Base-by-base conservation (phyloP, 2,329 filamentous ascomycete species). In the Trichoderma pleuroti region DNA sequence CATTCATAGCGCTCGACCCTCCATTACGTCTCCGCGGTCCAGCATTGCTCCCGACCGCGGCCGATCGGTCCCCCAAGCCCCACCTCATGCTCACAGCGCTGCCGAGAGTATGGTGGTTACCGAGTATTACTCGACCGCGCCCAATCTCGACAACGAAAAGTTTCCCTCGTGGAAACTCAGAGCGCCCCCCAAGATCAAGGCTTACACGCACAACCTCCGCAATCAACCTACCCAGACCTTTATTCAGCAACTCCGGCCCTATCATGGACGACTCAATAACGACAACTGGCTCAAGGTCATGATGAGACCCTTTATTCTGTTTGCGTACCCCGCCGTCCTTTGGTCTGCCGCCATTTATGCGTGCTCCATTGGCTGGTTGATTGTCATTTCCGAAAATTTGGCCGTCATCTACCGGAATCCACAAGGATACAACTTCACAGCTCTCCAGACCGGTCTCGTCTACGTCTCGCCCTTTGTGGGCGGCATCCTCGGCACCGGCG, bases 401-500 rank as follows among this genome's bases (percentile, higher is more conserved):
- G 88, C 93, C 0, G 86, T 91, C 71, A 92, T 98, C 72, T 98
- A 93, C 80, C 88, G 92, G 46, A 84, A 89, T 68, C 83, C 84
- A 0, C 83, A 86, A 0, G 85, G 85, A 0, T 98, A 98, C 82
- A 88, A 94, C 74, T 98, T 98, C 78, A 90, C 87, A 28, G 87
- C 93, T 0, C 83, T 98, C 0, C 91, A 93, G 72, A 92, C 93
- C 0, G 95, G 95, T 9, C 85, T 98, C 0, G 88, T 98, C 1
- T 98, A 98, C 79, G 86, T 98, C 59, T 94, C 92, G 0, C 95
- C 95, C 0, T 98, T 98, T 76, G 82, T 98, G 5, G 94, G 94
- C 16, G 94, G 93, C 9, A 87, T 98, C 5, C 85, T 98, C 0
- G 95, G 95, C n/a, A 97, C 94, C 0, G 94, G 91, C 0, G 93